Evolutionary conservation across 768 basidiomycete genomes (phyloP), one percentile per base, ranked within the genome.

Genomic region (Polyporus arcularius): DNA sequence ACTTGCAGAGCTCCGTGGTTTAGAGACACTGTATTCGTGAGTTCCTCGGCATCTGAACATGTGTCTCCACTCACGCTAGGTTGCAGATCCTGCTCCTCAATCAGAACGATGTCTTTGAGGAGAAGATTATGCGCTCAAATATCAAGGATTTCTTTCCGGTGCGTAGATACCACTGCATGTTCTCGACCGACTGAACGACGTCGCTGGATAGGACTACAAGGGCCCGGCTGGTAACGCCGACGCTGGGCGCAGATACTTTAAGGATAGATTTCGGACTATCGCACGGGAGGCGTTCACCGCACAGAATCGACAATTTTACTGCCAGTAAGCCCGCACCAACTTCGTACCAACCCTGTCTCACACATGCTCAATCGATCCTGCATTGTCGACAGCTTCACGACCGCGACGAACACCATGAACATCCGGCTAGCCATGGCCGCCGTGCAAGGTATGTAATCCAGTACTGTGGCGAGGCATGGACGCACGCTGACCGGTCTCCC

Each of bases 81-180:
- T 38, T 38, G 21, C 58, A 72, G 92, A 96, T 96, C 65, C 81
- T 96, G 39, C 95, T 96, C 81, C 80, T 96, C 60, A 96, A 96
- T 76, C 96, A 97, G 77, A 88, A 94, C 65, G 95, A 97, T 71
- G 80, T 96, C n/a, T 94, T 94, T 70, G 83, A 86, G 72, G 80
- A 84, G 71, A 96, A 95, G 76, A 86, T 97, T 47, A 72, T 74
- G 58, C 80, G 84, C 58, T 94, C 93, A 21, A 84, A 90, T 72
- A 94, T 97, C 74, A 87, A 85, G 75, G 88, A 83, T 64, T 90
- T 90, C 76, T 97, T 96, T 77, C 90, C 45, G 18, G 45, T 46
- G 18, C 10, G 45, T n/a, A n/a, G n/a, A n/a, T n/a, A n/a, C n/a
- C n/a, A n/a, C n/a, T n/a, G n/a, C n/a, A n/a, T 18, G 14, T 9